These are phyloP conservation scores for Phytophthora podocarpi DNA, from an alignment of 352 stramenopile species.

Conservation along the genomic window DNA sequence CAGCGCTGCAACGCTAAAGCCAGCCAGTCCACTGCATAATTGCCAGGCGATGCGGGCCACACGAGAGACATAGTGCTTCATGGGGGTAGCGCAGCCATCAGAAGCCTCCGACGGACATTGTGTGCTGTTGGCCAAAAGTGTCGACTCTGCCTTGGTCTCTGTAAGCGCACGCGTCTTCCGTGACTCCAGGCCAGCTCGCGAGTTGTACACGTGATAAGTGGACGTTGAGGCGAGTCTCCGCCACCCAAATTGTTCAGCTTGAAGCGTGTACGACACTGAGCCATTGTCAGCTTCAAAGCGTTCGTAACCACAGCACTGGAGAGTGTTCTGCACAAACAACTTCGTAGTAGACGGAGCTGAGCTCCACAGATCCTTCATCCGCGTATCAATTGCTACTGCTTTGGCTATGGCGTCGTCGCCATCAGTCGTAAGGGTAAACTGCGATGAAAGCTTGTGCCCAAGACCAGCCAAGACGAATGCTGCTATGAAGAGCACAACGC, in stretches of 20 bases:
- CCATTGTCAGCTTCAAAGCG: slow-evolving; percentile 35
- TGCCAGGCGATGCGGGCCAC: slow-evolving; percentile 30
- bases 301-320: slow-evolving; percentile 56
- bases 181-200: not conserved
- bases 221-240: slow-evolving; percentile 25
- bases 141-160: slow-evolving; percentile 16
- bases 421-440: not conserved
- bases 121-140: not conserved
- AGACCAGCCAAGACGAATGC: slow-evolving; percentile 46
- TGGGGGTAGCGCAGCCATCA: slow-evolving; percentile 32
- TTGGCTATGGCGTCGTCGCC: not conserved
- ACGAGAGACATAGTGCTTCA: slow-evolving; percentile 41
- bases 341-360: slow-evolving; percentile 39
- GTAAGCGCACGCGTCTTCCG: slow-evolving; percentile 15
- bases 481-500: slow-evolving; percentile 46
- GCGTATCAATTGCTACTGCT: slow-evolving; percentile 12
- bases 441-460: slow-evolving; percentile 41
- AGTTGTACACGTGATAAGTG: slow-evolving; percentile 26
- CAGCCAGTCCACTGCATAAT: slow-evolving; percentile 17
- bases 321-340: slow-evolving; percentile 54
- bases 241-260: slow-evolving; percentile 39
- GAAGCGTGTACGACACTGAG: slow-evolving; percentile 38
- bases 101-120: slow-evolving; percentile 13
- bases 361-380: slow-evolving; percentile 38
- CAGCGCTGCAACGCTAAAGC: slow-evolving; percentile 22